A percentile compares a stretch with the other conserved stretches of the same genome.
phyloP scores from a whole-genome alignment of 1,284 basidiomycete genomes.

The Ustilago vetiveriae region DNA sequence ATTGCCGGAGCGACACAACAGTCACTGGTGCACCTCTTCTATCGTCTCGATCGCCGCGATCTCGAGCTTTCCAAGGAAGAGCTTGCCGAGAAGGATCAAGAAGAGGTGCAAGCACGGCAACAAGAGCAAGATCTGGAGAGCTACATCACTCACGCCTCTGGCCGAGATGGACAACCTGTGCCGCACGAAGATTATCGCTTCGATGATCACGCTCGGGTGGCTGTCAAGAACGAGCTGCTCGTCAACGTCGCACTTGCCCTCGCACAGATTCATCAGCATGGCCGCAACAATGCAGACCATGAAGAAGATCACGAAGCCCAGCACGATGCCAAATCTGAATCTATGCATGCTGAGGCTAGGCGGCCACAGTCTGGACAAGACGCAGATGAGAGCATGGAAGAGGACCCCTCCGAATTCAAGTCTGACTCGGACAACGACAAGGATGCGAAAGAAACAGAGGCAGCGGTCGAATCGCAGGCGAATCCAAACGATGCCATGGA shows the following conservation, averaged over 20 bases:
- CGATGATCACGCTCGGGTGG: conserved; percentile 39
- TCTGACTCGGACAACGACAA: not conserved
- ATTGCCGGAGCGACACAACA: conserved; percentile 80
- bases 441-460: not conserved
- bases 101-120: conserved; percentile 19
- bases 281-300: conserved; percentile 10
- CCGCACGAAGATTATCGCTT: conserved; percentile 60
- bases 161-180: conserved; percentile 60
- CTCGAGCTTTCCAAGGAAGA: conserved; percentile 35
- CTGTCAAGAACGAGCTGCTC: conserved; percentile 60
- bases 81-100: conserved; percentile 20
- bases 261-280: conserved; percentile 40
- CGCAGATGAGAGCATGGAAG: conserved; percentile 33
- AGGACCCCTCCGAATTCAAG: conserved; percentile 17
- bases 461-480: conserved; percentile 1
- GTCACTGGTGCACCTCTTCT: conserved; percentile 81
- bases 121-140: conserved; percentile 38
- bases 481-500: conserved; percentile 19
- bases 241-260: conserved; percentile 64
- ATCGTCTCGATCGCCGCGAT: conserved; percentile 67
- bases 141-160: conserved; percentile 56
- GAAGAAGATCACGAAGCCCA: conserved; percentile 2
- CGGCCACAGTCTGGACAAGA: not conserved
- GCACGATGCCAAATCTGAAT: not conserved
- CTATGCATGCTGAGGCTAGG: not conserved